Evolutionary conservation across 2,329 filamentous ascomycete species (phyloP), one percentile per base, ranked within the genome.

Genomic region (Berkeleyomyces basicola): DNA sequence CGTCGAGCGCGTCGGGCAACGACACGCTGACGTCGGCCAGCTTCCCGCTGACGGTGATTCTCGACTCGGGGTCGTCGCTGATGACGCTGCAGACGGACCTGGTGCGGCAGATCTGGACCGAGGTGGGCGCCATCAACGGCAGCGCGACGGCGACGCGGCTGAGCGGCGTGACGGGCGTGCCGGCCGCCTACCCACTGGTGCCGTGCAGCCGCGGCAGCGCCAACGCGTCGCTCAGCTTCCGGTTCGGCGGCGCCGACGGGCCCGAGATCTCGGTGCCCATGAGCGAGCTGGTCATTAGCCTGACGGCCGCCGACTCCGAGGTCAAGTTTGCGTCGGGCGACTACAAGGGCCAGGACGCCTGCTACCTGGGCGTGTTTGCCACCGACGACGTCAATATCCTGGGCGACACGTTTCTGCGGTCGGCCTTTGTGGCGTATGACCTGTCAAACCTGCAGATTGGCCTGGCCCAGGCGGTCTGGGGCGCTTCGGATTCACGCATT

Each of bases 21-120:
- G 79, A 82, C 65, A 68, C 69, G 0, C 72, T 82, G 40, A 73
- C 74, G 0, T 75, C 76, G 0, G 57, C 64, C 2, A 61, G 71
- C 14, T 75, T 75, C 47, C 77, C 83, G 0, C 70, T 82, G n/a
- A 74, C 81, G 3, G 85, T 83, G 2, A 78, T 90, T 3, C 79
- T 91, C 43, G 87, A 91, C 72, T 88, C 85, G 0, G 87, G 87
- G 44, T 87, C 84, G n/a, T 87, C 84, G 2, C 75, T 88, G 65
- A 85, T 79, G 67, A 88, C 87, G 69, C 74, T 90, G 0, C 87
- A 87, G 0, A 76, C 81, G 64, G 77, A 82, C 60, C 71, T 90
- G 53, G 79, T 79, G 2, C 66, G 72, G 6, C 71, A 78, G 65
- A 72, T 82, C 9, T 82, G 79, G 78, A 68, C 73, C 7, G 81